Base-by-base conservation (phyloP, 805 yeast species). In the Maudiozyma bulderi region DNA sequence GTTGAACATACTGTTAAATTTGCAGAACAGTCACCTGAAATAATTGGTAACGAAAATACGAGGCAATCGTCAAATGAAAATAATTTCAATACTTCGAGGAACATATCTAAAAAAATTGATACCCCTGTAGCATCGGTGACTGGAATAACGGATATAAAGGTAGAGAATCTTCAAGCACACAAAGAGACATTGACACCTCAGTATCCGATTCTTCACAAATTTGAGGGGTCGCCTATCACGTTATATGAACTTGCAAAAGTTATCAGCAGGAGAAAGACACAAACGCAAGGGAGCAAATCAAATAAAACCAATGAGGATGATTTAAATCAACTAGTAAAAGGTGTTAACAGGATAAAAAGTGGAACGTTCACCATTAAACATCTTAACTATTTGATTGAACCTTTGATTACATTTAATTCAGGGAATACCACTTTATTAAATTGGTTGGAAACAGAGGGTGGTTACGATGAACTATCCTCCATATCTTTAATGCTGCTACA, bases 351-450 rank as follows among this genome's bases (percentile, higher is more conserved):
- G 47, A 59, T 63, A 3, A 52, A 58, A 40, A 56, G 53, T 33
- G 58, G 64, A 2, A 57, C 67, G 1, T 65, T 64, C 48, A 54
- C 65, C 0, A 53, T 60, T 44, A 60, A 54, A 40, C 65, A 62
- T 49, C 42, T 62, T 40, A 57, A 57, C 34, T 52, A 54, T 40
- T 45, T 63, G 30, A 47, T 61, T 8, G 57, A 49, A 34, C 57
- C 60, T 5, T 46, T 64, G 26, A 38, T 59, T 3, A 37, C 35
- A 1, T 51, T 50, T n/a, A 44, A 40, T 15, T 37, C 43, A 14
- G 39, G 46, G 14, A 45, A 57, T 29, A 40, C 45, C 3, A 38
- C 50, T 4, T 39, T 58, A 33, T 43, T 49, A 9, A 30, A 46
- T n/a, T 65, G 67, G 68, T 40, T 64, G 20, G 49, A 46, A 33